Percentiles rank a stretch among this genome's conserved stretches.
Conservation (phyloP, 139 green algal genomes). For the Eudorina sp. region DNA sequence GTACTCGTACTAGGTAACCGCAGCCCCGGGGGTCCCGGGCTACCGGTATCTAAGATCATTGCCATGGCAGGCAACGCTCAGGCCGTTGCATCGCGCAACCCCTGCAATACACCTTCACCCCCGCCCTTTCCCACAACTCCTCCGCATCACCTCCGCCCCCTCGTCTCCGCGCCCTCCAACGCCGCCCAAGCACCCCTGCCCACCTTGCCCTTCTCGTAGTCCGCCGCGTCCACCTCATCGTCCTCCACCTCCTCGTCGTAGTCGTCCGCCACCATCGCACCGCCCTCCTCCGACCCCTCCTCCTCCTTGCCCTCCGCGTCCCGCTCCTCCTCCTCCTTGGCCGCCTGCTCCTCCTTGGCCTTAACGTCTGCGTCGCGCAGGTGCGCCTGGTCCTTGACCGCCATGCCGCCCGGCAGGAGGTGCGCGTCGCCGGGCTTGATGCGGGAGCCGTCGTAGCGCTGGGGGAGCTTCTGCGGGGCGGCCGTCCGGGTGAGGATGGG, state of each 20-base stretch:
- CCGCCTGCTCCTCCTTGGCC: background rate
- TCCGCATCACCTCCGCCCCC: no score
- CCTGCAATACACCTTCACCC: no score
- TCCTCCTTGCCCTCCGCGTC: background rate
- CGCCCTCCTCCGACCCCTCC: background rate
- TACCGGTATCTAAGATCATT: no score
- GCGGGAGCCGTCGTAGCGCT: background rate
- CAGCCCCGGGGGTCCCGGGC: no score
- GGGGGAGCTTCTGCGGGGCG: background rate
- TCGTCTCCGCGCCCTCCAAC: no score
- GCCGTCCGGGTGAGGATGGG: background rate
- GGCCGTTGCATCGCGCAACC: no score
- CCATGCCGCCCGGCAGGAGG: background rate
- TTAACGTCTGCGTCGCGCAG: slow-evolving; percentile 11
- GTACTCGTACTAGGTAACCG: no score
- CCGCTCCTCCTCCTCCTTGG: background rate
- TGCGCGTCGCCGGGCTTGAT: background rate
- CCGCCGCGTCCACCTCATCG: background rate
- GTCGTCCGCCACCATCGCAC: slow-evolving; percentile 26
- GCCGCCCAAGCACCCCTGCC: no score
- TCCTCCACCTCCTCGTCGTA: slow-evolving; percentile 36
- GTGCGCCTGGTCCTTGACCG: background rate
- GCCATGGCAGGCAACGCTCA: no score
- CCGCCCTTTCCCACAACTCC: no score
- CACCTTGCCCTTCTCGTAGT: slow-evolving; percentile 32